phyloP scores from a whole-genome alignment of 768 basidiomycete genomes.

The Chalciporus sphaerocephalus region DNA sequence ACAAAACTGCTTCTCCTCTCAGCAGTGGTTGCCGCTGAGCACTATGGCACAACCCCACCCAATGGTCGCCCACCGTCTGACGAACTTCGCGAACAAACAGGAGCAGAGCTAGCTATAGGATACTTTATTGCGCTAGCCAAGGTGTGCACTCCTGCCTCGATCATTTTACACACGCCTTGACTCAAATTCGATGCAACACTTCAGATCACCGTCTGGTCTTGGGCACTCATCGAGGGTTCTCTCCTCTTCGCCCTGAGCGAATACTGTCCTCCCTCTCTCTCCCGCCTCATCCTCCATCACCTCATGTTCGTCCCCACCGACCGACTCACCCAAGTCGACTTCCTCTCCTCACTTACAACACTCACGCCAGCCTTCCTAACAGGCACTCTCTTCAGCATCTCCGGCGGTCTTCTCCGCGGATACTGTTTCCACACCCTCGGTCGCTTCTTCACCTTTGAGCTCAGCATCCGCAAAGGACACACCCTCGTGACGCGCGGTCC shows the following conservation, averaged over 20 bases:
- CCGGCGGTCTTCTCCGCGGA: constrained; percentile 13
- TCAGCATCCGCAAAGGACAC: constrained; percentile 19
- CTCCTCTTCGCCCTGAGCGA: constrained; percentile 1
- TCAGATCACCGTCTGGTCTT: constrained; percentile 1
- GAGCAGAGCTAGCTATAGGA: neutral
- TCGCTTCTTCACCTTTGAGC: constrained; percentile 24
- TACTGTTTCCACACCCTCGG: constrained; percentile 23
- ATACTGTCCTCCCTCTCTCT: constrained; percentile 5
- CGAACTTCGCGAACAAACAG: constrained; percentile 11
- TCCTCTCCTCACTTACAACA: constrained; percentile 11
- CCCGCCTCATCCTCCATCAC: neutral
- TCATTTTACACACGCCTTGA: too few species aligned
- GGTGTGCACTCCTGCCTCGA: neutral
- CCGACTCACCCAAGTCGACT: too few species aligned
- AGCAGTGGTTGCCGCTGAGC: neutral
- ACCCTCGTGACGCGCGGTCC: constrained; percentile 24
- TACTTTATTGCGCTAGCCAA: neutral
- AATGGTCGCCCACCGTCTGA: constrained; percentile 10
- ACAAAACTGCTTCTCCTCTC: constrained; percentile 9
- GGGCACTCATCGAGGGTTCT: constrained; percentile 8
- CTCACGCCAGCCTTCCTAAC: constrained; percentile 10
- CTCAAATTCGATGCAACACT: neutral
- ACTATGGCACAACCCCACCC: constrained; percentile 10
- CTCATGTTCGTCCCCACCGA: neutral
- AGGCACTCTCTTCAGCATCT: constrained; percentile 3